Percentiles rank a stretch among this genome's conserved stretches.
These are phyloP conservation scores for Pythium plurisporium DNA, from an alignment of 352 stramenopile species.

Conservation along the genomic window DNA sequence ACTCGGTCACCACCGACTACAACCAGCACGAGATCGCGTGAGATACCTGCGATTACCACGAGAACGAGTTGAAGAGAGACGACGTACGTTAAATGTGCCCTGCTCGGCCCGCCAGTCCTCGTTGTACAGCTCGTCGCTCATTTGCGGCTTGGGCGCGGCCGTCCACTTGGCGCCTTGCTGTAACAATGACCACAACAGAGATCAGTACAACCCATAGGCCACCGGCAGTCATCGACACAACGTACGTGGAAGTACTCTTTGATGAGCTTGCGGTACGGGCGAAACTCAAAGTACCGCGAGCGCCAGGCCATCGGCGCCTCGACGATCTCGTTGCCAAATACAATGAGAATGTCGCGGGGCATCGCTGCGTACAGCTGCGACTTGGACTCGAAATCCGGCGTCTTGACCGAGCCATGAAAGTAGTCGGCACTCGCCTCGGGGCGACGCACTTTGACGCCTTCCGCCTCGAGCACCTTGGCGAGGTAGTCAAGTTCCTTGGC, in stretches of 20 bases:
- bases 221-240: no score
- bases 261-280: constrained; percentile 84
- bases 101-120: constrained; percentile 77
- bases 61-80: background rate
- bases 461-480: constrained; percentile 72
- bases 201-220: no score
- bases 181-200: no score
- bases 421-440: constrained; percentile 59
- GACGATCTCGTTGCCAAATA: constrained; percentile 89
- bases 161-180: constrained; percentile 85
- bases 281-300: constrained; percentile 89
- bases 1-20: constrained; percentile 84
- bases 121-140: constrained; percentile 89
- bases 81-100: constrained; percentile 67
- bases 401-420: constrained; percentile 75
- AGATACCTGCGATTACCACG: background rate
- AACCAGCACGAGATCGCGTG: background rate
- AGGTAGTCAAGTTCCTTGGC: constrained; percentile 86
- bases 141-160: constrained; percentile 84
- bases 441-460: constrained; percentile 80
- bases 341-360: constrained; percentile 85
- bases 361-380: constrained; percentile 87
- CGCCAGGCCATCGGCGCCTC: constrained; percentile 89
- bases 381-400: constrained; percentile 81
- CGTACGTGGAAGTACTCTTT: constrained; percentile 85